Conservation (phyloP, 2,329 filamentous ascomycete genomes). For the Fusarium proliferatum region DNA sequence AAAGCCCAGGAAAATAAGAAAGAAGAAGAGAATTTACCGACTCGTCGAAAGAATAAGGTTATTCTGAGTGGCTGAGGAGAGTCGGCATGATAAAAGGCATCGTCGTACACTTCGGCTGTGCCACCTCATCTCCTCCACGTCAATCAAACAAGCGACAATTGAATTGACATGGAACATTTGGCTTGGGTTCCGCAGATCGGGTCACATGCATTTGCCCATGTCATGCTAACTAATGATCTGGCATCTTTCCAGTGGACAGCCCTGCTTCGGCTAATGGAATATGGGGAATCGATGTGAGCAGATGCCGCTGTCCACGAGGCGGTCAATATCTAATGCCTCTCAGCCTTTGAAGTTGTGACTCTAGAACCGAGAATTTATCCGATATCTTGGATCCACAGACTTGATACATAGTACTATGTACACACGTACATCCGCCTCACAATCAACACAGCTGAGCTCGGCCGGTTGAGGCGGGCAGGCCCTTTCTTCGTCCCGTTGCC, state of each 20-base stretch:
- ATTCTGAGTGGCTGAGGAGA: conserved; percentile 11
- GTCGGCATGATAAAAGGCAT: conserved; percentile 7
- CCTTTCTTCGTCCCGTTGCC: conserved; percentile 31
- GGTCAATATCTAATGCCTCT: conserved; percentile 19
- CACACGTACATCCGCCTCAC: conserved; percentile 32
- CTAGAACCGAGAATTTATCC: conserved; percentile 11
- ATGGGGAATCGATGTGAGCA: conserved; percentile 25
- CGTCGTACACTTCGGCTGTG: conserved; percentile 16
- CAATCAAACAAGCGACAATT: conserved; percentile 12
- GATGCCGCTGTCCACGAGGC: conserved; percentile 20
- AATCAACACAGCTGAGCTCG: conserved; percentile 39
- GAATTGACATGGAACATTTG: not conserved
- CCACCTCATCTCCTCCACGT: conserved; percentile 33
- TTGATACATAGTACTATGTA: not conserved
- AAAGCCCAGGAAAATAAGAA: not conserved
- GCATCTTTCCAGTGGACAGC: conserved; percentile 34
- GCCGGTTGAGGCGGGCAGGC: conserved; percentile 28
- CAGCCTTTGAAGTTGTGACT: conserved; percentile 13
- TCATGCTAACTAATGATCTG: conserved; percentile 31
- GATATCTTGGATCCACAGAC: conserved; percentile 31
- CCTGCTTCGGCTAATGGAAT: conserved; percentile 23
- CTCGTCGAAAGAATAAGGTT: conserved; percentile 8
- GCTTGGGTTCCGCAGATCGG: conserved; percentile 36
- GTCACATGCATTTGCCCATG: conserved; percentile 45
- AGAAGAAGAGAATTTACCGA: conserved; percentile 3